Base-by-base conservation (phyloP, 495 filamentous ascomycete genomes). In the Talaromyces borbonicus region DNA sequence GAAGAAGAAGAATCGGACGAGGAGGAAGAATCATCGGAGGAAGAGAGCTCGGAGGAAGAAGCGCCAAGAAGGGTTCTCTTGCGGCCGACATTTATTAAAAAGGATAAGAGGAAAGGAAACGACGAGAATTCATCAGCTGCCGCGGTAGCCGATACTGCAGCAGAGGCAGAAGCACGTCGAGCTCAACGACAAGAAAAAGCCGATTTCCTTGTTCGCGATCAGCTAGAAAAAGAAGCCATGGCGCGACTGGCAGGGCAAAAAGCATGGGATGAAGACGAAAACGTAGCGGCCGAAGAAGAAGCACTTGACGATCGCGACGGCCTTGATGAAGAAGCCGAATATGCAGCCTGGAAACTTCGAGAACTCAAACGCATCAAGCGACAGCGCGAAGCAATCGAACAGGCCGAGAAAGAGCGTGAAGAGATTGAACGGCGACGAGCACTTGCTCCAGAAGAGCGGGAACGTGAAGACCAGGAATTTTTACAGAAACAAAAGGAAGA, bases 11-110 rank as follows among this genome's bases (percentile, higher is more conserved):
- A 63, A 8, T 69, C 73, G 14, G 72, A 75, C 26, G 75, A 75
- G 40, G 64, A 63, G n/a, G 63, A 67, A 52, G 61, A 65, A 50
- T 60, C 67, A 3, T 72, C 73, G 35, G 77, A 80, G 49, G 75
- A 78, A 36, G 76, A 72, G 43, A 81, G 77, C 47, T 77, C 71
- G 4, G 81, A 84, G 55, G 84, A 88, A 41, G 89, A 94, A 55
- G 80, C 83, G 9, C 81, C 83, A 0, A 77, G 79, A 36, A 74
- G 79, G 42, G 65, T 89, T 26, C 79, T 96, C 49, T 66, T 93
- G 46, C 80, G 90, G 35, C 92, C 92, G 8, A 94, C 86, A 16
- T 97, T 99, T 61, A 83, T 96, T 43, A 85, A 85, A 30, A 95
- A 96, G 56, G 77, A 73, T 41, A 74, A 87, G 50, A 79, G 92